Percentiles rank a stretch among this genome's conserved stretches.
phyloP scores from a whole-genome alignment of 1,284 basidiomycete genomes.

The Boletellus sp. region DNA sequence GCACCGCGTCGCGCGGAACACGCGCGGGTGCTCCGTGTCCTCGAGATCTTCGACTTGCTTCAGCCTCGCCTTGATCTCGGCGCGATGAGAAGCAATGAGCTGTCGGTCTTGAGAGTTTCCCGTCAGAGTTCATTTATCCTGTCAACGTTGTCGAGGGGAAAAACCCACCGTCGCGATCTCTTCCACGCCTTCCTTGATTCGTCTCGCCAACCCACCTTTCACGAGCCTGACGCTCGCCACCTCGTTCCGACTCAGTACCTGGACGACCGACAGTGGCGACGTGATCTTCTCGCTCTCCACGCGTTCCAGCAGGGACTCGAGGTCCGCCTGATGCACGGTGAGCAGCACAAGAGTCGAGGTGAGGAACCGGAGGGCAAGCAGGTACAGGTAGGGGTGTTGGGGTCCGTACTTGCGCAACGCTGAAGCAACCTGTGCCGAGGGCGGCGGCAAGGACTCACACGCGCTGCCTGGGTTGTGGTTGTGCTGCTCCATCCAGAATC shows the following conservation, averaged over 20 bases:
- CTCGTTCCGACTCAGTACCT: slow-evolving; percentile 81
- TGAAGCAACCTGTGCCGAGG: slow-evolving; percentile 65
- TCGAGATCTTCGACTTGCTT: slow-evolving; percentile 80
- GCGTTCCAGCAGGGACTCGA: slow-evolving; percentile 67
- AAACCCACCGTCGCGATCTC: slow-evolving; percentile 75
- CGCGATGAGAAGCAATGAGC: slow-evolving; percentile 81
- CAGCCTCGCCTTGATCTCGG: slow-evolving; percentile 80
- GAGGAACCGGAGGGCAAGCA: slow-evolving; percentile 86
- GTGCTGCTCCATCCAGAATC: slow-evolving; percentile 81
- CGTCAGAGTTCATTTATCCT: no score
- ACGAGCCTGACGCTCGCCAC: slow-evolving; percentile 89
- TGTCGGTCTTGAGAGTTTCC: slow-evolving; percentile 68
- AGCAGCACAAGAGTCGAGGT: slow-evolving; percentile 75
- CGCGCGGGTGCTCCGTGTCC: slow-evolving; percentile 72
- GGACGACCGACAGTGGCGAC: slow-evolving; percentile 85
- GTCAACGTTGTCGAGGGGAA: background rate
- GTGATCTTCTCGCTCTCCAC: slow-evolving; percentile 82
- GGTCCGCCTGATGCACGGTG: slow-evolving; percentile 64
- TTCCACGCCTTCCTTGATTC: slow-evolving; percentile 70
- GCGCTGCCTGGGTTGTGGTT: slow-evolving; percentile 39
- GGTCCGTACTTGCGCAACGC: slow-evolving; percentile 75
- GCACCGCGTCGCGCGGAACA: slow-evolving; percentile 94
- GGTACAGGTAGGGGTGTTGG: slow-evolving; percentile 75
- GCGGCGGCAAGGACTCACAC: slow-evolving; percentile 23
- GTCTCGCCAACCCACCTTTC: slow-evolving; percentile 81